A percentile compares a stretch with the other conserved stretches of the same genome.
Conservation (phyloP, 805 yeast genomes). For the Maudiozyma turicensis region DNA sequence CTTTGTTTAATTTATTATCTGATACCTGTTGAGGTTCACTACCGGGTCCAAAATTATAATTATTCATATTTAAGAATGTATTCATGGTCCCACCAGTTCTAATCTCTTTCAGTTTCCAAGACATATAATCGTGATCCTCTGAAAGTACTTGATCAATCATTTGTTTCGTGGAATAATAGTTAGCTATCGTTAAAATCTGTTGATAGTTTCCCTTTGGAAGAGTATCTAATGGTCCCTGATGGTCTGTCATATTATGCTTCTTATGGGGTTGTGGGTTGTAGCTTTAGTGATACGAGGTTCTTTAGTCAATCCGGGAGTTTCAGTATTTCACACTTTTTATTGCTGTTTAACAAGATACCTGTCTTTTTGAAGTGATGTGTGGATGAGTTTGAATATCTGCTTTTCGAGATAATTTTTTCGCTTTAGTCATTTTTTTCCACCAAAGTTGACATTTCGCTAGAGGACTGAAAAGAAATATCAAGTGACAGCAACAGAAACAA, state of each 20-base stretch:
- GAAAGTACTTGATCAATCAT: constrained; percentile 27
- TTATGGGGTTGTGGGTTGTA: background rate
- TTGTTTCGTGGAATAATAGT: constrained; percentile 24
- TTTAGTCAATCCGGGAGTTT: too few species aligned
- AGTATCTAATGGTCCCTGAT: constrained; percentile 26
- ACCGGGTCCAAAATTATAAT: background rate
- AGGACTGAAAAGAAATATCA: too few species aligned
- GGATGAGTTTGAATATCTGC: too few species aligned
- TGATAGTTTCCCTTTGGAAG: constrained; percentile 25
- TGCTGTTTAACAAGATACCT: too few species aligned
- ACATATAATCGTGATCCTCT: constrained; percentile 28
- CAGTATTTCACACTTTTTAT: too few species aligned
- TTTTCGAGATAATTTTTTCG: too few species aligned
- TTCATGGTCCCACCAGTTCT: constrained; percentile 29
- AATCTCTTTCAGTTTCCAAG: constrained; percentile 24
- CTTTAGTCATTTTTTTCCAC: too few species aligned
- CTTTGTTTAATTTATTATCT: constrained; percentile 13
- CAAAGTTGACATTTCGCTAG: too few species aligned
- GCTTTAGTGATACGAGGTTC: background rate
- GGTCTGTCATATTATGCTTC: constrained; percentile 13
- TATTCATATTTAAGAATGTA: constrained; percentile 7
- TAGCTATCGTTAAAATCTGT: constrained; percentile 21
- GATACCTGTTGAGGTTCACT: constrained; percentile 1
- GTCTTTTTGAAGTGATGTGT: too few species aligned
- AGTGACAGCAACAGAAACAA: too few species aligned